Evolutionary conservation across 164 flowering plant genomes (phyloP), one percentile per base, ranked within the genome.

Genomic region (Taxillus chinensis): DNA sequence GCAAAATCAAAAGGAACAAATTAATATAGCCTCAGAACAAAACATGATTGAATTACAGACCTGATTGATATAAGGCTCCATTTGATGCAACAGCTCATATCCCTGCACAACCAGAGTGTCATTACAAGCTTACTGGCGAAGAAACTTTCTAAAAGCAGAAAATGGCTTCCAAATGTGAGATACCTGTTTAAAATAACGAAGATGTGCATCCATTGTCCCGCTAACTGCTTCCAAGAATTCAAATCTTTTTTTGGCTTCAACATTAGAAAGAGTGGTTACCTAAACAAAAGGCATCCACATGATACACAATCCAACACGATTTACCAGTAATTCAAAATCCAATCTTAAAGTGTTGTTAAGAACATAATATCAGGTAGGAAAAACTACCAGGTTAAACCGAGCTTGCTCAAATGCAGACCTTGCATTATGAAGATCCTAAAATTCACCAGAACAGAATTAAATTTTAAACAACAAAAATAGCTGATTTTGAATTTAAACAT

Each of bases 61-160:
- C 99, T 95, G 97, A 73, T 87, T 83, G 52, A 95, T 87, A 68
- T 86, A 90, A 37, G 99, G 97, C 78, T 91, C 99, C 99, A 95
- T 90, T 67, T 87, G 97, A 76, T 89, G 97, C 82, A 95, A 73
- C 67, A 95, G 78, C 69, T 95, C 99, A 76, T 91, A 95, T 5
- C 99, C 99, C 99, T 95, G 70, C 62, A 75, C 11, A 56, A 43
- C 8, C 64, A 63, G 58, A 5, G 61, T 43, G 38, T 69, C 10
- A 62, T 14, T 7, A 62, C 16, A 37, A 64, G 62, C 61, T 40
- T 39, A 41, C 2, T 54, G 42, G 53, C 3, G 50, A 68, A 40
- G 27, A 64, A 64, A 38, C 37, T 54, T 42, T 14, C 14, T 45
- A 12, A 53, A 27, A 15, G 39, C 16, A 45, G 54, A 16, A 39